Evolutionary conservation across 768 basidiomycete genomes (phyloP).

Genomic region (Aureoboletus auriporus): DNA sequence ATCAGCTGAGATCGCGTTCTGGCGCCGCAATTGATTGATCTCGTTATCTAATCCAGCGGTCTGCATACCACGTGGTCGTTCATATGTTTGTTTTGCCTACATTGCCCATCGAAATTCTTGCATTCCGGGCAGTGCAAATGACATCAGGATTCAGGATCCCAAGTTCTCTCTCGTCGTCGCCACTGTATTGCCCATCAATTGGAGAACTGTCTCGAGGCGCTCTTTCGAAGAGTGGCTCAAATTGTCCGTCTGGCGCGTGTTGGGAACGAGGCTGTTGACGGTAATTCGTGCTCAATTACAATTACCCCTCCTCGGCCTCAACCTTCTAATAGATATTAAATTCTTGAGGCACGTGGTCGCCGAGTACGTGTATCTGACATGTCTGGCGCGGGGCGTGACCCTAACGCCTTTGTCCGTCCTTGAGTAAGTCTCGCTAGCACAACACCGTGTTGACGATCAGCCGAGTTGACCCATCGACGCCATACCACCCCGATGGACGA

Average conservation of each 20-base stretch:
- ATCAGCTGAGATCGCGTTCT: constrained; percentile 18
- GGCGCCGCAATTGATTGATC: constrained; percentile 13
- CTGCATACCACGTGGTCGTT: constrained; percentile 14
- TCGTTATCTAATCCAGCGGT: constrained; percentile 28
- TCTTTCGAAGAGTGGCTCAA: constrained; percentile 13
- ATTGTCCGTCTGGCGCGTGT: constrained; percentile 23
- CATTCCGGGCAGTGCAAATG: constrained; percentile 2
- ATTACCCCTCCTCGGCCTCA: constrained; percentile 22
- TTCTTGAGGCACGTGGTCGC: constrained; percentile 16
- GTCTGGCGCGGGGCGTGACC: constrained; percentile 6
- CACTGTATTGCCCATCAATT: background rate
- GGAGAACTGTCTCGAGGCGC: constrained; percentile 1
- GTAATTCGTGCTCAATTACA: constrained; percentile 20
- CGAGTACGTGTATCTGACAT: constrained; percentile 8
- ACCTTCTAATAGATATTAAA: constrained; percentile 13
- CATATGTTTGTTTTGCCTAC: background rate
- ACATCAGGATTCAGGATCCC: background rate
- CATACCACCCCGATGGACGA: background rate
- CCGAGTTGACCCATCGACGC: constrained; percentile 1
- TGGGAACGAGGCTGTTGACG: constrained; percentile 26
- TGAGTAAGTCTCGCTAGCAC: constrained; percentile 1
- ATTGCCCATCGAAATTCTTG: background rate
- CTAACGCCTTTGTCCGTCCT: background rate
- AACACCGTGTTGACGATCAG: constrained; percentile 6
- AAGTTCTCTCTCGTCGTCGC: background rate